Percentiles rank a stretch among this genome's conserved stretches.
phyloP scores from a whole-genome alignment of 768 basidiomycete genomes.

The Butyriboletus loyo region DNA sequence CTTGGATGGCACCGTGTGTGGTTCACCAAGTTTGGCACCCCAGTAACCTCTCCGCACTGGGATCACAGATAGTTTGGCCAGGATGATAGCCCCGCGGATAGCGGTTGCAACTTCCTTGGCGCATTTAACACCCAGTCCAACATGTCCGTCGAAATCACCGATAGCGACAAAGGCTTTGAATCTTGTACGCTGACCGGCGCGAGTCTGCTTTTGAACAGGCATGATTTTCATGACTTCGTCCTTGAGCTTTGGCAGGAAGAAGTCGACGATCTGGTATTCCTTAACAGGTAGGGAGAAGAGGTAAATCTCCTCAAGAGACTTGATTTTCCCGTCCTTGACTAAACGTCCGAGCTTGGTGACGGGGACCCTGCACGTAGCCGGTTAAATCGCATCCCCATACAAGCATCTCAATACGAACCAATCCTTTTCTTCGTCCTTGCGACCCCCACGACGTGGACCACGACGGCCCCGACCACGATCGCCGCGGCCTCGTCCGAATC shows the following conservation, averaged over 20 bases:
- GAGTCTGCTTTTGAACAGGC: conserved; percentile 99
- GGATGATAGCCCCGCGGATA: conserved; percentile 98
- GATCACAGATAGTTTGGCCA: conserved; percentile 96
- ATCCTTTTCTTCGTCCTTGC: conserved; percentile 99
- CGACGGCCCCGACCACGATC: conserved; percentile 62
- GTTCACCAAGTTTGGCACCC: conserved; percentile 98
- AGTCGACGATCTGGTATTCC: conserved; percentile 99
- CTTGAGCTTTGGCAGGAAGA: conserved; percentile 98
- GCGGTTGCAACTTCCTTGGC: conserved; percentile 99
- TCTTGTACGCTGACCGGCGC: conserved; percentile 97
- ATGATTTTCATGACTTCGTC: conserved; percentile 99
- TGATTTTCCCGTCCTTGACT: conserved; percentile 99
- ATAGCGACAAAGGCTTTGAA: conserved; percentile 99
- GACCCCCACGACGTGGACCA: conserved; percentile 90
- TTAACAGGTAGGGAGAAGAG: conserved; percentile 99
- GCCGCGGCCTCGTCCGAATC: conserved; percentile 83
- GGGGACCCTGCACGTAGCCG: conserved; percentile 63
- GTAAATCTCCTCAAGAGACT: conserved; percentile 99
- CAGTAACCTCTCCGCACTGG: conserved; percentile 99
- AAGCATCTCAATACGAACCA: conserved; percentile 58
- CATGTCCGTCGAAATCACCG: conserved; percentile 97
- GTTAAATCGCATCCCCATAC: conserved; percentile 4
- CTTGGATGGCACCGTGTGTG: conserved; percentile 98
- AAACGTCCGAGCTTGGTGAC: conserved; percentile 99
- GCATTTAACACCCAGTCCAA: conserved; percentile 99